phyloP scores from a whole-genome alignment of 2,329 filamentous ascomycete genomes.

The Colletotrichum godetiae region DNA sequence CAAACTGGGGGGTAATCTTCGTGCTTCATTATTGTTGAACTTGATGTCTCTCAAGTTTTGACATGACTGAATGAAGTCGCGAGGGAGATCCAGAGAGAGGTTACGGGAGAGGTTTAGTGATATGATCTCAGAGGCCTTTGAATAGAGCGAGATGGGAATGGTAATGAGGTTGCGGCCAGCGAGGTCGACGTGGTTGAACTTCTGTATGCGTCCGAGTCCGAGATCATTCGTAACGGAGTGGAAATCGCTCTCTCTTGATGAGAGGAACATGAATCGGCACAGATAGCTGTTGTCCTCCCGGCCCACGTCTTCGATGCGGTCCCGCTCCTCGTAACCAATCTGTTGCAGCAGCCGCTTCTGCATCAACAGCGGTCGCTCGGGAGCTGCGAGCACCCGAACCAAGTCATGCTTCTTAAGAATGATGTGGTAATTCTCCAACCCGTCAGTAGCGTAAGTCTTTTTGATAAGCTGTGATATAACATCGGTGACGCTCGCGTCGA shows the following conservation, averaged over 20 bases:
- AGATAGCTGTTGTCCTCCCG: constrained; percentile 98
- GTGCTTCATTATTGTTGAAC: constrained; percentile 93
- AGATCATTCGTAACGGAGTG: constrained; percentile 76
- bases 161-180: constrained; percentile 91
- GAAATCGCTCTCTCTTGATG: constrained; percentile 86
- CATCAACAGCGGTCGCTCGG: constrained; percentile 87
- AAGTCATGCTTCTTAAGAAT: constrained; percentile 94
- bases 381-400: constrained; percentile 80
- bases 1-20: constrained; percentile 85
- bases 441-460: constrained; percentile 92
- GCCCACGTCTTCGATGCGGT: constrained; percentile 91
- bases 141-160: constrained; percentile 94
- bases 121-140: constrained; percentile 91
- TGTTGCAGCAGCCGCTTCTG: constrained; percentile 93
- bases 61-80: constrained; percentile 96
- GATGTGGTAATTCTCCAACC: constrained; percentile 93
- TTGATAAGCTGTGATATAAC: constrained; percentile 91
- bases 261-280: constrained; percentile 94
- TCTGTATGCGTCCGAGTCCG: constrained; percentile 83
- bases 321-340: constrained; percentile 87
- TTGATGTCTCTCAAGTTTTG: constrained; percentile 94
- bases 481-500: constrained; percentile 88
- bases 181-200: constrained; percentile 94
- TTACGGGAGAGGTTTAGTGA: constrained; percentile 95
- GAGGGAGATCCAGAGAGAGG: constrained; percentile 89